Evolutionary conservation across 139 green algal species (phyloP), one percentile per base, ranked within the genome.

Genomic region (Dunaliella primolecta): DNA sequence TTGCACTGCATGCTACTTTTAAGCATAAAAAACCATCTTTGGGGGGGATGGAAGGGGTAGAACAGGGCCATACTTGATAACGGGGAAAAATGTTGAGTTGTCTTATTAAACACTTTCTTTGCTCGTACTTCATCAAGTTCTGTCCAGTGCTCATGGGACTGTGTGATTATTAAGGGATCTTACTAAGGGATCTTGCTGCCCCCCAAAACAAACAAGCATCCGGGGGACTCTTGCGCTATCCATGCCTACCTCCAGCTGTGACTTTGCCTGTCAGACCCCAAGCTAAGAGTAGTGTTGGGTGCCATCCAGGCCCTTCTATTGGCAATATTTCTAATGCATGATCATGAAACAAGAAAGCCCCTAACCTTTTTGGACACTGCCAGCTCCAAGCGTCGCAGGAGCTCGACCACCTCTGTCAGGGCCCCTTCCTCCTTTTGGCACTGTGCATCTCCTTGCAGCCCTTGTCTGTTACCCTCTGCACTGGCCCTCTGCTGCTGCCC

Each of bases 371-470:
- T 64, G 46, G 75, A 80, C 34, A 84, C 81, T 15, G 81, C 81
- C 57, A 84, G 55, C 56, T 84, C 81, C 56, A 84, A 33, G 56
- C 76, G 55, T 1, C 81, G 32, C 29, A 84, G 64, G 56, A 84
- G 64, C 2, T 11, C 1, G 21, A 30, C 56, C 56, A 84, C 35
- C 81, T 84, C 81, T 11, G 21, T 64, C 20, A 84, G 29, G 3
- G 81, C 81, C 2, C 15, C 56, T 2, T 30, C n/a, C 75, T 37
- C 75, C 1, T 80, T n/a, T n/a, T n/a, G n/a, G n/a, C n/a, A n/a
- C n/a, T n/a, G n/a, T n/a, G n/a, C n/a, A n/a, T 33, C 29, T 36
- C 30, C 7, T 36, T n/a, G 2, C 11, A 11, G 2, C 11, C 75
- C 33, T 32, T 33, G n/a, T 36, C 30, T 36, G 75, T n/a, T 36